Evolutionary conservation across 148 eudicot genomes (phyloP), one percentile per base, ranked within the genome.

Genomic region (Selenicereus undatus): DNA sequence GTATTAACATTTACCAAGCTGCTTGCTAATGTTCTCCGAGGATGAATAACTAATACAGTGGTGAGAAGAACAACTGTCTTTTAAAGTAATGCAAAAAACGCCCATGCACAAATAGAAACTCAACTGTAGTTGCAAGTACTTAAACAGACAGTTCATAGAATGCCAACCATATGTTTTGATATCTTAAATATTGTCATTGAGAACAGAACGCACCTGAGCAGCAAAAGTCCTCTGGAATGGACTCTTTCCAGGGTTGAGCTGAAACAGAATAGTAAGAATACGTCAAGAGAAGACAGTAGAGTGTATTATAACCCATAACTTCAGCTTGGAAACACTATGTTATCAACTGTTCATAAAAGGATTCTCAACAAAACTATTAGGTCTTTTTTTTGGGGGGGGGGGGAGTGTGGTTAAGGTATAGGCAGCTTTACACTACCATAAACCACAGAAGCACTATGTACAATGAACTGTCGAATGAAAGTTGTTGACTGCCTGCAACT

Each of bases 211-310:
- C 81, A 94, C 98, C 98, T 94, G 97, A 84, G 92, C 86, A 76
- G 98, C 98, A 87, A 89, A 94, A 2, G 93, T 94, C 81, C 94
- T 84, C 89, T 90, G 98, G 82, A 94, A 94, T 4, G 97, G 97
- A 86, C 98, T 94, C 90, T 92, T 94, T 52, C 91, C 97, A 60
- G 90, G 80, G 79, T 94, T 94, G 12, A 92, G 97, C 98, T 94
- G 93, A 54, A 81, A 68, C 17, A 76, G 26, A 56, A 80, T 4
- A 35, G 81, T n/a, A 27, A 51, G 30, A 18, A 29, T 16, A 42
- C 16, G 56, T 73, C 81, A 56, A 77, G 8, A 29, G 26, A n/a
- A 29, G 16, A 32, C 17, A 45, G 17, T 51, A 64, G 26, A 80
- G 51, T 10, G 2, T 27, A 68, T 32, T 26, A 35, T 54, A 5